Evolutionary conservation across 106 monocot species (phyloP), one percentile per base, ranked within the genome.

Genomic region (Dioscorea dumetorum): DNA sequence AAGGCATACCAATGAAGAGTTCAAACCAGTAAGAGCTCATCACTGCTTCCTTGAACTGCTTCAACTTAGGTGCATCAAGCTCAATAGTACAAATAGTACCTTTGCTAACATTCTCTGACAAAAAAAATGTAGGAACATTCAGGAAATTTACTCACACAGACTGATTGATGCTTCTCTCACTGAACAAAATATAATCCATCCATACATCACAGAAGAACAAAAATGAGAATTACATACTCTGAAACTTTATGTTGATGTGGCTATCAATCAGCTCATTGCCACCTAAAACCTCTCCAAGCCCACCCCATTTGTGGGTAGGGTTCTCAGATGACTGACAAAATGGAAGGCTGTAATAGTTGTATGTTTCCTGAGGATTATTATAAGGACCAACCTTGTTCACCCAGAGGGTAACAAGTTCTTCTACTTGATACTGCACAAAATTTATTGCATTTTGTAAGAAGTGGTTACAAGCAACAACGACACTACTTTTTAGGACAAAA

Each of bases 371-470:
- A 65, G 90, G 94, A 76, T 90, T 94, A 60, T 90, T 84, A 50
- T 94, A 94, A 20, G 94, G 90, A 5, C 94, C 90, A 71, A 94
- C 94, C 80, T 94, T 94, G 72, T 94, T 94, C 73, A 90, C 94
- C 94, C 90, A 94, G 8, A 94, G 84, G 16, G 67, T 82, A 34
- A 94, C 80, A 28, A 72, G 68, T 0, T 94, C 90, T 16, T 78
- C 82, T 28, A 53, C 59, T 76, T 90, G 74, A 71, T 87, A 94
- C 90, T 94, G 90, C 82, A 74, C 2, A 50, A 41, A 41, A 41
- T 41, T 6, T 10, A 41, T 41, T 8, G 9, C 41, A 41, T 6
- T 41, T 41, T 41, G 5, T 41, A 6, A 41, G 41, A 41, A 41
- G 10, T 41, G 41, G 41, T 41, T 8, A 41, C 10, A 41, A 41